Evolutionary conservation across 495 filamentous ascomycete species (phyloP).

Genomic region (Trichoderma orchidacearum): DNA sequence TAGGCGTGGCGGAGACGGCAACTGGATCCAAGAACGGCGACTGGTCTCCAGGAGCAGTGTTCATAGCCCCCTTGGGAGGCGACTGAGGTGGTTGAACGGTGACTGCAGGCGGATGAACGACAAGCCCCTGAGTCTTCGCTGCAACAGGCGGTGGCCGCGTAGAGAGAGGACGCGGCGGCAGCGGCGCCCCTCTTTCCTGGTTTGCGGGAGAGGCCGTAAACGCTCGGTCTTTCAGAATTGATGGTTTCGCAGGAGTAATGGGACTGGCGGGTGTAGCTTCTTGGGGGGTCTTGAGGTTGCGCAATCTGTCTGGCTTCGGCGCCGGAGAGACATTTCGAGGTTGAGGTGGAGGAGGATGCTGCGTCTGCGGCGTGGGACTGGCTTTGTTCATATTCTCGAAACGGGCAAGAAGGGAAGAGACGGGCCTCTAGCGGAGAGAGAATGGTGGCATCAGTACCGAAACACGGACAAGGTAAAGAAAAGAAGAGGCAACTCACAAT

Average conservation of each 20-base stretch:
- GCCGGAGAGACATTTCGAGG: constrained; percentile 20
- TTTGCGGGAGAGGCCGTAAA: constrained; percentile 5
- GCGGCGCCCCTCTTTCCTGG: constrained; percentile 5
- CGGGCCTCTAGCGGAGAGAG: constrained; percentile 46
- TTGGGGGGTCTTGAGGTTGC: constrained; percentile 29
- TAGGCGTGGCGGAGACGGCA: constrained; percentile 26
- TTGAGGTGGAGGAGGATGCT: constrained; percentile 15
- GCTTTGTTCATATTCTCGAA: constrained; percentile 74
- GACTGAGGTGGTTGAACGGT: constrained; percentile 64
- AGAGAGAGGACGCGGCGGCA: constrained; percentile 10
- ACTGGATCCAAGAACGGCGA: constrained; percentile 31
- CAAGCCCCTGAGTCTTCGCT: constrained; percentile 31
- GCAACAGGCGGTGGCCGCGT: constrained; percentile 15
- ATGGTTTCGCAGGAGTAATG: constrained; percentile 10
- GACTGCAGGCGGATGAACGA: constrained; percentile 49
- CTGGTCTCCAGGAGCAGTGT: constrained; percentile 21
- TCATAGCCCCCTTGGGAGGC: constrained; percentile 39
- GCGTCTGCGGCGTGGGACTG: constrained; percentile 14
- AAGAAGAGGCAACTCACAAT: constrained; percentile 37
- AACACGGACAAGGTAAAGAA: not conserved
- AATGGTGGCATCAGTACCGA: not conserved
- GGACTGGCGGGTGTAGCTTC: constrained; percentile 34
- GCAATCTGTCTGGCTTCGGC: constrained; percentile 23
- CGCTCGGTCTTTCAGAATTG: constrained; percentile 13
- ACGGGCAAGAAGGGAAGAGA: constrained; percentile 82